phyloP scores from a whole-genome alignment of 2,329 filamentous ascomycete species.

The Aureobasidium sp. region DNA sequence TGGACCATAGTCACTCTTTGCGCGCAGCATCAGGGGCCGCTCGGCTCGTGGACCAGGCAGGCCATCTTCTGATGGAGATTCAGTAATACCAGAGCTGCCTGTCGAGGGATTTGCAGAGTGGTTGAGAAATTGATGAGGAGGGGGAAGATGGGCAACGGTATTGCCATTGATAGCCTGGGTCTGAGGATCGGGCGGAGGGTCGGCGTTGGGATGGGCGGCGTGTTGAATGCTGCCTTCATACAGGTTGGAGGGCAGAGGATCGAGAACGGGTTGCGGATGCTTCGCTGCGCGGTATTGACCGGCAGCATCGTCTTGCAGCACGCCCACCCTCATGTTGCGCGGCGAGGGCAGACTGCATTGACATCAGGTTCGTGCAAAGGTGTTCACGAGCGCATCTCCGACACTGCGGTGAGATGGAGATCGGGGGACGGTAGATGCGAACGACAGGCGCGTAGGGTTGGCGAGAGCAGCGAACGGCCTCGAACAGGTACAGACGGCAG shows the following conservation, averaged over 20 bases:
- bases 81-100: background rate
- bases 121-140: conserved; percentile 3
- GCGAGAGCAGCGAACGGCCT: background rate
- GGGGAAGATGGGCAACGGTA: conserved; percentile 1
- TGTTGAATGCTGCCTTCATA: conserved; percentile 11
- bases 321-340: conserved; percentile 14
- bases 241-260: conserved; percentile 11
- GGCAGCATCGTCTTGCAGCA: conserved; percentile 17
- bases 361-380: background rate
- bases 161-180: conserved; percentile 9
- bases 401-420: background rate
- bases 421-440: background rate
- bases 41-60: background rate
- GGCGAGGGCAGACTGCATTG: conserved; percentile 8
- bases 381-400: background rate
- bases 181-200: background rate
- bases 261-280: conserved; percentile 20
- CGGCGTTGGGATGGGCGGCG: background rate
- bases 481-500: background rate
- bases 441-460: background rate
- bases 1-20: conserved; percentile 46
- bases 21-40: conserved; percentile 34
- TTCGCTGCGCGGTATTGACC: conserved; percentile 19
- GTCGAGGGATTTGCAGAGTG: background rate
- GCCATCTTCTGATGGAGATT: conserved; percentile 1